Percentiles rank a stretch among this genome's conserved stretches.
Conservation (phyloP, 306 rosid species). For the Luffa acutangula region DNA sequence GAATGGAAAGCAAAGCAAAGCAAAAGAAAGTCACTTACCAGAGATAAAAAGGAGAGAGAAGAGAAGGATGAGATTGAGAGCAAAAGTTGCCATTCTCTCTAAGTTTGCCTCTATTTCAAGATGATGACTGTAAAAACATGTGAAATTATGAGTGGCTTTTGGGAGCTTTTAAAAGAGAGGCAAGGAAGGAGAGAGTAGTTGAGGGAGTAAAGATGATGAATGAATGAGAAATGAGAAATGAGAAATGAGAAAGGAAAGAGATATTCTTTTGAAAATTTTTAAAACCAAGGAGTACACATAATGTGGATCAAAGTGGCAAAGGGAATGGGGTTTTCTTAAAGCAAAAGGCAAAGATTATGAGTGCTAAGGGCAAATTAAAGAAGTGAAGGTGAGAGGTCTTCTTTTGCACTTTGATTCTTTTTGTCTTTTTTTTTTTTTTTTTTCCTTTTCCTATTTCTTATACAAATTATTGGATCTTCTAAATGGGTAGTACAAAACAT, state of each 20-base stretch:
- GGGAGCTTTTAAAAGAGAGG: neutral
- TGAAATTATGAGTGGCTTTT: neutral
- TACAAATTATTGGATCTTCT: neutral
- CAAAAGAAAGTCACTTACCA: neutral
- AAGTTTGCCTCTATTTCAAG: neutral
- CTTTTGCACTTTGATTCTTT: neutral
- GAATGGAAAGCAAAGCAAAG: neutral
- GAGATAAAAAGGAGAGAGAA: neutral
- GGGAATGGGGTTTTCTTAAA: neutral
- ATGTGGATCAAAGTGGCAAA: slow-evolving; percentile 1
- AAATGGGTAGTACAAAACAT: neutral
- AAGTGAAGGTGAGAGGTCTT: slow-evolving; percentile 1
- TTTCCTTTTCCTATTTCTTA: neutral
- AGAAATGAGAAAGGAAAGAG: neutral
- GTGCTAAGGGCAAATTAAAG: neutral
- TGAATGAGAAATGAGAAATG: neutral
- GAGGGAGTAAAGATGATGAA: neutral
- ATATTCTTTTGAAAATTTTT: neutral
- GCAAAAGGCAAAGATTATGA: slow-evolving; percentile 8
- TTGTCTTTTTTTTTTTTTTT: neutral
- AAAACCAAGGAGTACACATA: neutral
- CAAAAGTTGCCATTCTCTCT: neutral
- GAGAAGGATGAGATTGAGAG: neutral
- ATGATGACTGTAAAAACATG: neutral
- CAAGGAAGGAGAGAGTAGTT: neutral